Base-by-base conservation (phyloP, 345 rosid species). In the Murraya paniculata region DNA sequence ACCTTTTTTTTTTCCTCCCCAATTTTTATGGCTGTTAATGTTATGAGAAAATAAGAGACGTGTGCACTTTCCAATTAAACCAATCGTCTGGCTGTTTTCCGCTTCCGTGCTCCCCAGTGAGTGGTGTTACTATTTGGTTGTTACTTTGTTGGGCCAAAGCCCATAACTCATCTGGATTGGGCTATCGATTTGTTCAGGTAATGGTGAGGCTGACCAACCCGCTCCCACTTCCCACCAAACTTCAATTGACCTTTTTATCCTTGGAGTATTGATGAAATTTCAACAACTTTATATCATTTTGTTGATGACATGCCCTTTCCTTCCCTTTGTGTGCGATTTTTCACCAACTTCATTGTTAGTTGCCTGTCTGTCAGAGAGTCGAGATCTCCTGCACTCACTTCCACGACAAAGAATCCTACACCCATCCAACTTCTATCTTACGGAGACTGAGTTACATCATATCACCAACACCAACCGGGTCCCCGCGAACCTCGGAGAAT, bases 21-120 rank as follows among this genome's bases (percentile, higher is more conserved):
- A 45, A 45, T 71, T 50, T 35, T 76, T 76, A 73, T 67, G 79
- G 79, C 38, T 67, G 28, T 25, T 66, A 39, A 39, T 9, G 11
- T 2, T 39, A 55, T 66, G 55, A 76, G 36, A 25, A 53, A 11
- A 2, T 22, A 2, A 66, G 50, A 76, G 55, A 76, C 65, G 76
- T 78, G 71, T 48, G 58, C 58, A 72, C 33, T 64, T n/a, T 78
- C 65, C 5, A 77, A 60, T 58, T 60, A 53, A 4, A 18, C 3
- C 1, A 41, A 45, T 45, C 18, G 36, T 27, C n/a, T 24, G 39
- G 21, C 14, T 21, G 9, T 19, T 31, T 64, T 5, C 68, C 24
- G 11, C 5, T 64, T 6, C 38, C 76, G 27, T 30, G 45, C 53
- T 45, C 22, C 1, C 24, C 30, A 24, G 18, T 0, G 18, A 11